Conservation (phyloP, 2,329 filamentous ascomycete species). For the Zelopaecilomyces penicillatus region DNA sequence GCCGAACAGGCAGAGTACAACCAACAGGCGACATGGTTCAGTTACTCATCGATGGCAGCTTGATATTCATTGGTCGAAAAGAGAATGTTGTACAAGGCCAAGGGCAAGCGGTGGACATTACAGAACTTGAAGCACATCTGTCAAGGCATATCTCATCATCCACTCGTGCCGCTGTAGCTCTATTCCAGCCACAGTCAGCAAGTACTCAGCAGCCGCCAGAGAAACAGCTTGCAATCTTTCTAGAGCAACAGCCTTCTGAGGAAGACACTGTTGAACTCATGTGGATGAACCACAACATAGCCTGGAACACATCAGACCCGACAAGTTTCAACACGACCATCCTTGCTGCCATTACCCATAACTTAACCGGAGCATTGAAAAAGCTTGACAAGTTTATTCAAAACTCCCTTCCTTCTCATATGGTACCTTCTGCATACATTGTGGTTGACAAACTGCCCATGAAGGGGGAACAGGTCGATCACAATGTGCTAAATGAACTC, state of each 20-base stretch:
- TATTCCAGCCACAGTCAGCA: no score
- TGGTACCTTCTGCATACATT: slow-evolving; percentile 12
- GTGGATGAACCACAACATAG: no score
- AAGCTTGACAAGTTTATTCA: slow-evolving; percentile 1
- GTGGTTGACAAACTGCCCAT: slow-evolving; percentile 21
- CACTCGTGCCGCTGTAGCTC: no score
- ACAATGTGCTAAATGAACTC: no score
- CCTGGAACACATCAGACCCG: no score
- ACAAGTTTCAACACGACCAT: not conserved
- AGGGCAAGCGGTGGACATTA: slow-evolving; percentile 1
- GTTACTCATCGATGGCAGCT: not conserved
- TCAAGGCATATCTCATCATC: not conserved
- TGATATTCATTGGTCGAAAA: not conserved
- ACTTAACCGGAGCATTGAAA: not conserved
- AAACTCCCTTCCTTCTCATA: slow-evolving; percentile 1
- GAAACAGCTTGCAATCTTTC: no score
- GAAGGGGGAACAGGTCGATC: slow-evolving; percentile 14
- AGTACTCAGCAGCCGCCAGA: no score
- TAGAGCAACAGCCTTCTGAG: no score
- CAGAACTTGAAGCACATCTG: not conserved
- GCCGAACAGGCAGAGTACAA: not conserved
- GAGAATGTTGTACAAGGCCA: slow-evolving; percentile 1
- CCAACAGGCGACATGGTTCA: slow-evolving; percentile 1
- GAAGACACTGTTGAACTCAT: no score
- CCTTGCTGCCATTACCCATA: not conserved